Evolutionary conservation across 371 early-diverging fungal species (phyloP).

Genomic region (Globomyces sp.): DNA sequence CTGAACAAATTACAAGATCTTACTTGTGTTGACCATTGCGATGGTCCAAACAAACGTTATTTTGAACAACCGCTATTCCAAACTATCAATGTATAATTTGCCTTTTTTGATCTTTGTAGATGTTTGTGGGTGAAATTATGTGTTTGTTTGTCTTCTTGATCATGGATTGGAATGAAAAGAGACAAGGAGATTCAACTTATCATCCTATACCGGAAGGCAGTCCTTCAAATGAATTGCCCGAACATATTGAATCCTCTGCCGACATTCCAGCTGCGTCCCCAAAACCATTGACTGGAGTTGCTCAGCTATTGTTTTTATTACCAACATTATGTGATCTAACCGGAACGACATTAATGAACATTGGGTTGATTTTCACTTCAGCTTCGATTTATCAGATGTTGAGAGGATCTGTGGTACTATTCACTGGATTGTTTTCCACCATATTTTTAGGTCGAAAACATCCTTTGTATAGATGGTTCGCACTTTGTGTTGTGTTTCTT

Average conservation of each 20-base stretch:
- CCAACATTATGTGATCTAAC: slow-evolving; percentile 91
- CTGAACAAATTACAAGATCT: slow-evolving; percentile 52
- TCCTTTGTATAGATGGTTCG: slow-evolving; percentile 74
- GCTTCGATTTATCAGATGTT: slow-evolving; percentile 97
- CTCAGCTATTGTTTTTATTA: slow-evolving; percentile 73
- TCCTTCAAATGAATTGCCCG: slow-evolving; percentile 8
- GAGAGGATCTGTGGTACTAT: slow-evolving; percentile 91
- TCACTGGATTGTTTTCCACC: slow-evolving; percentile 83
- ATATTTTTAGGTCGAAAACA: slow-evolving; percentile 78
- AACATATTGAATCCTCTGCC: neutral
- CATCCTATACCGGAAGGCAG: slow-evolving; percentile 3
- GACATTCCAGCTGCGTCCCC: neutral
- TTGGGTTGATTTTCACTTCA: slow-evolving; percentile 81
- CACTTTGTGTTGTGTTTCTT: slow-evolving; percentile 69
- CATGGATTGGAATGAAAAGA: slow-evolving; percentile 19
- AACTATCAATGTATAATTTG: slow-evolving; percentile 9
- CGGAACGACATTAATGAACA: slow-evolving; percentile 94
- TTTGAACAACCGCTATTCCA: slow-evolving; percentile 98
- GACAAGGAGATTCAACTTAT: neutral
- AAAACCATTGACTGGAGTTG: slow-evolving; percentile 52
- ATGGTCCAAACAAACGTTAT: slow-evolving; percentile 64
- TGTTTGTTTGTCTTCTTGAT: slow-evolving; percentile 58
- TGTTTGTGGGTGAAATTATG: slow-evolving; percentile 91
- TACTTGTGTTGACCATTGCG: slow-evolving; percentile 86
- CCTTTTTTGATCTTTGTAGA: slow-evolving; percentile 68